A percentile compares a stretch with the other conserved stretches of the same genome.
These are phyloP conservation scores for Seminavis robusta DNA, from an alignment of 108 stramenopile species.

Conservation along the genomic window DNA sequence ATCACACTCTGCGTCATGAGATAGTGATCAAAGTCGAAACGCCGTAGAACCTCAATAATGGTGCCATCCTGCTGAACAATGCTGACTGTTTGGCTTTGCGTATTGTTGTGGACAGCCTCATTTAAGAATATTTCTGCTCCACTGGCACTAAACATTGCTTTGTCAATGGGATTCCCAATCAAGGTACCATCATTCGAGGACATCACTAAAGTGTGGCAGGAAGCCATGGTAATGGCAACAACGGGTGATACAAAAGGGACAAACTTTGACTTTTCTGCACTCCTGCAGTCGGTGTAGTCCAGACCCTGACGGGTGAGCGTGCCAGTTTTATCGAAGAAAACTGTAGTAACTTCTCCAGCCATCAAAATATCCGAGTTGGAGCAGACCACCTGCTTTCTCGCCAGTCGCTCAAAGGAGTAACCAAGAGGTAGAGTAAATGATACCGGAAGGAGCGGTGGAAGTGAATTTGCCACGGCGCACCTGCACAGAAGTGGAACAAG, in stretches of 20 bases:
- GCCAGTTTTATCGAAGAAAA: conserved; percentile 87
- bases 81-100: too few relatives aligned
- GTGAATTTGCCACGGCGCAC: conserved; percentile 32
- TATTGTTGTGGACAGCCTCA: too few relatives aligned
- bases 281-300: too few relatives aligned
- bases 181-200: conserved; percentile 21
- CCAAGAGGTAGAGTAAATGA: conserved; percentile 68
- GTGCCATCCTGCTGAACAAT: too few relatives aligned
- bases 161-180: conserved; percentile 60
- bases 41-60: conserved; percentile 44
- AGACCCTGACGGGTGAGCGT: conserved; percentile 72
- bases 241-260: conserved; percentile 16
- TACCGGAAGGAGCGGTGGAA: conserved; percentile 59
- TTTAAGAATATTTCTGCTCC: neutral
- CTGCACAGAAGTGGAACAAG: too few relatives aligned
- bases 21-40: conserved; percentile 61
- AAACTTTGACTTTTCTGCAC: too few relatives aligned
- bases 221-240: conserved; percentile 33
- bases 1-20: conserved; percentile 70
- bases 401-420: conserved; percentile 51
- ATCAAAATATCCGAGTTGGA: conserved; percentile 69
- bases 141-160: conserved; percentile 31
- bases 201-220: conserved; percentile 47
- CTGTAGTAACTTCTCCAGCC: conserved; percentile 70
- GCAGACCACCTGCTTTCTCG: conserved; percentile 50